phyloP scores from a whole-genome alignment of 2,329 filamentous ascomycete species.

The Aspergillaceae sp. region DNA sequence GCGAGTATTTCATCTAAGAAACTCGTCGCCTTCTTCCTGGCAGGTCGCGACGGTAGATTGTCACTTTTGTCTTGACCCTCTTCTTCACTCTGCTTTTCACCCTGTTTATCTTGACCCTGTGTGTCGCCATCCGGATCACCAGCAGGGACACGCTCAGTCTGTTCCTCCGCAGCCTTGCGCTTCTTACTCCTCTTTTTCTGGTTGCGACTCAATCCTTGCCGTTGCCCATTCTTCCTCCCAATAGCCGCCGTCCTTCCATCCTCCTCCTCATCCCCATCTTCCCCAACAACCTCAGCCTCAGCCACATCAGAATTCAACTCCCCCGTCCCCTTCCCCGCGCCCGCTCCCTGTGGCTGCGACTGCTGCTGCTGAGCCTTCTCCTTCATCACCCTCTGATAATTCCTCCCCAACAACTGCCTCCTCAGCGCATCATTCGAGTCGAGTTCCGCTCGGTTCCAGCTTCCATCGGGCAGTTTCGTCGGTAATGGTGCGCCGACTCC shows the following conservation, averaged over 20 bases:
- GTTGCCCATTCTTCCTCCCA: constrained; percentile 11
- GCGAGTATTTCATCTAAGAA: constrained; percentile 48
- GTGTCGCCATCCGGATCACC: constrained; percentile 1
- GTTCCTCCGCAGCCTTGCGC: constrained; percentile 2
- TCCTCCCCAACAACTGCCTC: constrained; percentile 38
- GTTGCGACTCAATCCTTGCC: background rate
- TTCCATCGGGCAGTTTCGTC: constrained; percentile 31
- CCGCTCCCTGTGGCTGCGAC: constrained; percentile 9
- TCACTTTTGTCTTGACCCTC: constrained; percentile 2
- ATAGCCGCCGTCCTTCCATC: constrained; percentile 36
- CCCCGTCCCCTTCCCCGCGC: constrained; percentile 8
- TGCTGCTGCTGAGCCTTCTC: constrained; percentile 20
- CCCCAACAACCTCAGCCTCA: constrained; percentile 17
- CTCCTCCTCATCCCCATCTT: constrained; percentile 32
- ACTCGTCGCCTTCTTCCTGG: constrained; percentile 35
- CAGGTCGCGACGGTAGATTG: constrained; percentile 5
- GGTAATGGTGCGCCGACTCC: constrained; percentile 42
- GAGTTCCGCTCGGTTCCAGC: constrained; percentile 32
- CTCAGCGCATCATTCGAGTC: constrained; percentile 38
- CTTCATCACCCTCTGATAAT: constrained; percentile 32
- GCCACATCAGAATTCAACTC: no score
- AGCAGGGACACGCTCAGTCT: background rate
- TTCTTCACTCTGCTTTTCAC: background rate
- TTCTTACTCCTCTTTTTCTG: constrained; percentile 13
- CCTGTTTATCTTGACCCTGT: background rate